These are phyloP conservation scores for Edaphochlamys debaryana DNA, from an alignment of 139 green algal species.

Conservation along the genomic window DNA sequence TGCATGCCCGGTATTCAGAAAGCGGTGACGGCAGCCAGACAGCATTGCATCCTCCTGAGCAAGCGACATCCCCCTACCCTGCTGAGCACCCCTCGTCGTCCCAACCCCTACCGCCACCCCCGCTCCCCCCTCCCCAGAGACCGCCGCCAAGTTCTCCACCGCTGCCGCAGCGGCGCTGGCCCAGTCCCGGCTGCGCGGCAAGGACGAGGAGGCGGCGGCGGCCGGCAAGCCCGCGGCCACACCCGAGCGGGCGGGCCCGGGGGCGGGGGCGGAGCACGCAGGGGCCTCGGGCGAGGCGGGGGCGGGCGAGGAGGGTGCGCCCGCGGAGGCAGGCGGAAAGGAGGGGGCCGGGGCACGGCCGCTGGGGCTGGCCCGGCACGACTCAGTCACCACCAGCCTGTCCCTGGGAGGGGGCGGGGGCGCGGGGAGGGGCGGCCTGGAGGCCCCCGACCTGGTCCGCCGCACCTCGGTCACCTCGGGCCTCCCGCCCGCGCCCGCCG, in stretches of 20 bases:
- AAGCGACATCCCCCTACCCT: too few species aligned
- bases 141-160: slow-evolving; percentile 67
- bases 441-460: neutral
- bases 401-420: neutral
- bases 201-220: slow-evolving; percentile 8
- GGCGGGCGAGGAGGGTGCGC: too few species aligned
- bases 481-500: neutral
- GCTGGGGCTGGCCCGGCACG: neutral
- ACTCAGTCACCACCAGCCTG: neutral
- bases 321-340: too few species aligned
- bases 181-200: neutral
- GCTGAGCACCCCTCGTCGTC: too few species aligned
- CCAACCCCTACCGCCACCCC: too few species aligned
- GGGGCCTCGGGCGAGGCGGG: too few species aligned
- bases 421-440: neutral
- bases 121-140: slow-evolving; percentile 47
- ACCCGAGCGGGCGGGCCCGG: neutral
- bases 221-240: neutral
- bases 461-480: slow-evolving; percentile 4
- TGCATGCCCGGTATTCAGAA: too few species aligned
- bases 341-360: too few species aligned
- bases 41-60: neutral
- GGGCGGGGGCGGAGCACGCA: too few species aligned
- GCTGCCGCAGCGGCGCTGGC: slow-evolving; percentile 56
- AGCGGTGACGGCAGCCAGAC: too few species aligned